Percentiles rank a stretch among this genome's conserved stretches.
These are phyloP conservation scores for Scedosporium boydii DNA, from an alignment of 2,329 filamentous ascomycete genomes.

Conservation along the genomic window DNA sequence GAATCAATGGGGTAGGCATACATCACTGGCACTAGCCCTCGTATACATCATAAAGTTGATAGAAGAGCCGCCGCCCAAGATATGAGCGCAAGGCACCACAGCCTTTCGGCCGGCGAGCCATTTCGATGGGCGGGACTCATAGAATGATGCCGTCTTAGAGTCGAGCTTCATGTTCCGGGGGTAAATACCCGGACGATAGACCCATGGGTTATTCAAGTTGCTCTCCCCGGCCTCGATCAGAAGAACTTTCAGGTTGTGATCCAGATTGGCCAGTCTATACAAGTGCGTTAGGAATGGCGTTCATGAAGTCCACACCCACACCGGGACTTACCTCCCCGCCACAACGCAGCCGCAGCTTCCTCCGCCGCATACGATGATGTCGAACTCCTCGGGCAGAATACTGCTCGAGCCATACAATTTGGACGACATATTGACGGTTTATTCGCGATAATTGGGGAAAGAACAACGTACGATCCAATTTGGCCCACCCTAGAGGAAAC, in stretches of 20 bases:
- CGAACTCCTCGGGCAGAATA: slow-evolving; percentile 61
- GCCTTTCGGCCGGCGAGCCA: slow-evolving; percentile 62
- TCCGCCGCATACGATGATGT: slow-evolving; percentile 71
- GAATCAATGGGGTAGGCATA: neutral
- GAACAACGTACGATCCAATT: neutral
- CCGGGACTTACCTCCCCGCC: slow-evolving; percentile 37
- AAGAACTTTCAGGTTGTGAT: slow-evolving; percentile 62
- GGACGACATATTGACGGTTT: neutral
- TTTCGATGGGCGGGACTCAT: slow-evolving; percentile 65
- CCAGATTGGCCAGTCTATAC: slow-evolving; percentile 59
- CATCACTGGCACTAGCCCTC: slow-evolving; percentile 4
- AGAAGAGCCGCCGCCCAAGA: slow-evolving; percentile 62
- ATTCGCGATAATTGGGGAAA: neutral
- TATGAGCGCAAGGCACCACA: slow-evolving; percentile 64
- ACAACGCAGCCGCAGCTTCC: slow-evolving; percentile 57
- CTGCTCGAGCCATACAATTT: slow-evolving; percentile 19
- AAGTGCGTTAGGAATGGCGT: slow-evolving; percentile 24
- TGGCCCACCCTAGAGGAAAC: neutral
- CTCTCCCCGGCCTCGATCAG: slow-evolving; percentile 63
- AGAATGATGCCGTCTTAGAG: slow-evolving; percentile 75
- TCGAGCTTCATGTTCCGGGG: slow-evolving; percentile 71
- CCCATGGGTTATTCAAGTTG: slow-evolving; percentile 71
- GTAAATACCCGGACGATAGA: slow-evolving; percentile 66
- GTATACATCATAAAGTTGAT: slow-evolving; percentile 65
- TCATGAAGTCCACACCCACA: too few species aligned